Base-by-base conservation (phyloP, 495 filamentous ascomycete species). In the Usnea hakonensis region DNA sequence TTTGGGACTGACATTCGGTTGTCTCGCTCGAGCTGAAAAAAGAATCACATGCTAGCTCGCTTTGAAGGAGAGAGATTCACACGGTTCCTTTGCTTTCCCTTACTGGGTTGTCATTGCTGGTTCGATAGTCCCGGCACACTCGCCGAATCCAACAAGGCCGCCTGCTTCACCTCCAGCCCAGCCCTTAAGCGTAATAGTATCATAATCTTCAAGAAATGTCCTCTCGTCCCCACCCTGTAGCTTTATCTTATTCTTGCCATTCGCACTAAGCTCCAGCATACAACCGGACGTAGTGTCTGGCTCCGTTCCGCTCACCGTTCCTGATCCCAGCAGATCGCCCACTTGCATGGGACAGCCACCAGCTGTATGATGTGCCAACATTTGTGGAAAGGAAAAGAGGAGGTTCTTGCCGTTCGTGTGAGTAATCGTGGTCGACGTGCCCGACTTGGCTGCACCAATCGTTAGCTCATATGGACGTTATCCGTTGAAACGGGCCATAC, bases 341-440 rank as follows among this genome's bases (percentile, higher is more conserved):
- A 87, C 79, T 44, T 84, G 82, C 77, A 97, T 71, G 19, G 87
- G 85, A 72, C 93, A 97, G 28, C 93, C 93, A 2, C 87, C 89
- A 52, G 93, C 80, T 8, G 89, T 87, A 71, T 97, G 93, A 70
- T 97, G 93, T 0, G 93, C 86, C 41, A 97, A 78, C 90, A 97
- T 95, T 75, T 97, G 93, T 17, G 89, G 83, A 75, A 95, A 97
- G 0, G 90, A 95, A 80, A 85, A 97, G 26, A 97, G 81, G 33
- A 97, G 82, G 71, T 96, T 83, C 62, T 75, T 79, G 13, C 84
- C 81, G 60, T 79, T 89, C 46, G 85, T 89, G 32, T 74, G 76
- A 3, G 79, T 77, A 58, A 96, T 84, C 2, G 83, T 83, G 3
- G 86, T 87, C 0, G 84, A 81, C 44, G 79, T 77, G 3, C 88